Base-by-base conservation (phyloP, 148 eudicot genomes). In the Rhododendron simsii region DNA sequence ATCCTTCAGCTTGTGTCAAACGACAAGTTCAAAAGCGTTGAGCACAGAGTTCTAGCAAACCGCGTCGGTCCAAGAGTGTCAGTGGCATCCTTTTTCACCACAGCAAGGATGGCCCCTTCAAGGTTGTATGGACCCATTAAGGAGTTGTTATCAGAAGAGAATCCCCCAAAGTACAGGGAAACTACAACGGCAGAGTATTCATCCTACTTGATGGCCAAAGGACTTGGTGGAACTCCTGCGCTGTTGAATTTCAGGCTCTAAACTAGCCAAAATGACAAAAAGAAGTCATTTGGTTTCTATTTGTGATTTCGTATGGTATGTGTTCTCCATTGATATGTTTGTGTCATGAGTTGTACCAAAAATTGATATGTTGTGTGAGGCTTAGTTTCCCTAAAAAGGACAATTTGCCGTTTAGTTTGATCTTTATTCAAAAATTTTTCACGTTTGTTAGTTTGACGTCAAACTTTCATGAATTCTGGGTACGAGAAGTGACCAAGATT, bases 41-140 rank as follows among this genome's bases (percentile, higher is more conserved):
- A 91, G 63, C 95, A 93, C 74, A 88, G 94, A 80, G 94, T 91
- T 23, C 10, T 87, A 37, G 87, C 94, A n/a, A 92, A 88, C 59
- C 79, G 13, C 14, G 87, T 71, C 4, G 90, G 94, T 39, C 92
- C 94, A n/a, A 90, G 93, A 89, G 63, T 91, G 6, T 93, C 93
- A 37, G 51, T 93, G 35, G 95, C 93, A 71, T 39, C 88, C 89
- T 92, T 92, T 79, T 89, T 93, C 59, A 88, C 69, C 86, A 85
- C 89, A 13, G 48, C 63, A 26, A 1, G 7, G 5, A 50, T 67
- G 45, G 26, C 37, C 2, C 50, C 86, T 11, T 0, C 89, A 11
- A 90, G 41, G 39, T 23, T 81, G 1, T 85, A 63, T 44, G 92
- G 87, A 78, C 94, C 92, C 7, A 91, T 92, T 33, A 87, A 89